Conservation (phyloP, 352 stramenopile genomes). For the Pythium monospermum region DNA sequence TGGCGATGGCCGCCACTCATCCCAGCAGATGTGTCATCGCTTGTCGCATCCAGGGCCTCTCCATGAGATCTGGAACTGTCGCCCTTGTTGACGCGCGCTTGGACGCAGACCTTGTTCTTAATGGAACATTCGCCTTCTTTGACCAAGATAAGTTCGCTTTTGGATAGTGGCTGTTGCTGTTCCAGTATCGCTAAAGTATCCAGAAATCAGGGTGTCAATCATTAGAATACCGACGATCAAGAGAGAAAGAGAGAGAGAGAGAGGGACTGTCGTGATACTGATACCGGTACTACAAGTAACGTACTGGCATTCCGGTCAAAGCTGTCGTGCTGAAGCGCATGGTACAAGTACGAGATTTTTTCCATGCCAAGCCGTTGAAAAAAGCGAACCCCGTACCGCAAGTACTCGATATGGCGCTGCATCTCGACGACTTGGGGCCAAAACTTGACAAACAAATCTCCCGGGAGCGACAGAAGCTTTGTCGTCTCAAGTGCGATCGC, state of each 20-base stretch:
- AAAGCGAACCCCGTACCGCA: constrained; percentile 32
- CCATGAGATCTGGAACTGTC: too few species aligned
- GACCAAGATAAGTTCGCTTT: constrained; percentile 36
- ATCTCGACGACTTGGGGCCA: constrained; percentile 35
- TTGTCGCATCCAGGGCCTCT: neutral
- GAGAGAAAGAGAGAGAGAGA: neutral
- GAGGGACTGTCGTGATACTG: too few species aligned
- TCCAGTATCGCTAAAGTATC: constrained; percentile 34
- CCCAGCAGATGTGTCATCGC: neutral
- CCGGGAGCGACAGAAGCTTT: constrained; percentile 52
- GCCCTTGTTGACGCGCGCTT: too few species aligned
- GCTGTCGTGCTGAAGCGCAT: constrained; percentile 40
- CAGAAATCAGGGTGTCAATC: neutral
- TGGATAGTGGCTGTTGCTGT: constrained; percentile 16
- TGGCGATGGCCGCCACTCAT: neutral
- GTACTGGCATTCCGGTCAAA: constrained; percentile 39
- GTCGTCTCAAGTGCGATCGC: constrained; percentile 42
- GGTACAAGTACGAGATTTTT: constrained; percentile 51
- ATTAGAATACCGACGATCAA: neutral
- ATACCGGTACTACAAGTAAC: constrained; percentile 1
- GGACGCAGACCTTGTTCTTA: constrained; percentile 13
- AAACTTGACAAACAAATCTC: constrained; percentile 34
- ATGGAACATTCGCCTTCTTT: constrained; percentile 53
- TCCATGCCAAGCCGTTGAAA: constrained; percentile 48
- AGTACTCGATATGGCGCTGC: constrained; percentile 40